phyloP scores from a whole-genome alignment of 306 rosid species.

The Cicer yamashitae region DNA sequence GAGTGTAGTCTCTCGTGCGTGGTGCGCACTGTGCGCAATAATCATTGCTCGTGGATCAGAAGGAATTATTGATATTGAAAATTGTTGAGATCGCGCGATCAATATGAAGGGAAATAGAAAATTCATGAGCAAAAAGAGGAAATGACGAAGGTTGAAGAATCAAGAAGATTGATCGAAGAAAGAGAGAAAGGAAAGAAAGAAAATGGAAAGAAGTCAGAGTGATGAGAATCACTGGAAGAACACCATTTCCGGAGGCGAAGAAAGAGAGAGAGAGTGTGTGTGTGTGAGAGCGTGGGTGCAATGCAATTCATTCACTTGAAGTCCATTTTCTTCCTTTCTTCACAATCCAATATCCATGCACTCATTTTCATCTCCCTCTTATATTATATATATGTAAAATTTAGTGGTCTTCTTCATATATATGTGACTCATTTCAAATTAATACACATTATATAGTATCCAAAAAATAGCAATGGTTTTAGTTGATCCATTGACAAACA shows the following conservation, averaged over 20 bases:
- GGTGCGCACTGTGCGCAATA: background rate
- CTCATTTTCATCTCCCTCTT: background rate
- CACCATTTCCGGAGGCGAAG: slow-evolving; percentile 41
- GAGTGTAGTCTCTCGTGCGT: background rate
- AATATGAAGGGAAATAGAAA: background rate
- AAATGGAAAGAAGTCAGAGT: background rate
- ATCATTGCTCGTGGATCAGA: background rate
- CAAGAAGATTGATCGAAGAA: background rate
- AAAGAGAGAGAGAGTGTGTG: background rate
- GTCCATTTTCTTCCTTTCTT: slow-evolving; percentile 39
- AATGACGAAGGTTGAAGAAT: slow-evolving; percentile 3
- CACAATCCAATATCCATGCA: background rate
- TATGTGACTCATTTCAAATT: no score
- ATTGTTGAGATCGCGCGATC: background rate
- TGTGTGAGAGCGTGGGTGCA: background rate
- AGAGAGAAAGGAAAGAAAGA: background rate
- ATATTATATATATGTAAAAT: no score
- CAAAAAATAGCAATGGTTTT: no score
- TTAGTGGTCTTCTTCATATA: no score
- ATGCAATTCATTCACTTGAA: slow-evolving; percentile 27
- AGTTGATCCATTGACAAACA: no score
- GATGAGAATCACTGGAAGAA: slow-evolving; percentile 47
- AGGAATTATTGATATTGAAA: background rate
- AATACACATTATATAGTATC: no score
- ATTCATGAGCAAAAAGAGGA: background rate